A percentile compares a stretch with the other conserved stretches of the same genome.
Conservation (phyloP, 2,329 filamentous ascomycete species). For the Clonostachys sp. region DNA sequence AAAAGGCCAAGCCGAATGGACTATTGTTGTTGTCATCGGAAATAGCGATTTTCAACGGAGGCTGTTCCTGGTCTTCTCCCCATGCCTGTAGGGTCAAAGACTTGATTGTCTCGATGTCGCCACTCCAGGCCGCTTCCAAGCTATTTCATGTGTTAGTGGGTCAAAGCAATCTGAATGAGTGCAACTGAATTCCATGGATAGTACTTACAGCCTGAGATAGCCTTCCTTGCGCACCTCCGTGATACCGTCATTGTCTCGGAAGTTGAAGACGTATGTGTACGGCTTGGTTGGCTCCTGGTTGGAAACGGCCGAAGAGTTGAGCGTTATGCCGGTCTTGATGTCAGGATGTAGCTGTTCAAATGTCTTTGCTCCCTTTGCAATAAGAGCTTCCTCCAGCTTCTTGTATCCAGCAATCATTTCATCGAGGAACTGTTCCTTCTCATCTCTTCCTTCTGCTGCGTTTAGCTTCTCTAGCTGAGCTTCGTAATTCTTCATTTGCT, state of each 20-base stretch:
- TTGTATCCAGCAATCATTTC: constrained; percentile 46
- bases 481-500: constrained; percentile 19
- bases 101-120: constrained; percentile 65
- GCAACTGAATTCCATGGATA: not conserved
- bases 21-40: constrained; percentile 43
- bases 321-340: constrained; percentile 17
- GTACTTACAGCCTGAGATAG: constrained; percentile 59
- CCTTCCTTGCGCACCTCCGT: constrained; percentile 49
- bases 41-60: constrained; percentile 61
- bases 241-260: constrained; percentile 46
- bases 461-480: constrained; percentile 9
- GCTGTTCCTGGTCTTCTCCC: constrained; percentile 44
- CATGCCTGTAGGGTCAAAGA: constrained; percentile 56
- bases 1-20: constrained; percentile 65
- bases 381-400: constrained; percentile 46
- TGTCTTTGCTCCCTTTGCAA: constrained; percentile 58
- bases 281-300: constrained; percentile 12
- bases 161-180: not conserved
- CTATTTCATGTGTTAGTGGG: constrained; percentile 12
- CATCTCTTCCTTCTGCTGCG: constrained; percentile 14
- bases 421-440: constrained; percentile 53
- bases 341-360: constrained; percentile 62
- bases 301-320: not conserved
- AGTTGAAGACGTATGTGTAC: constrained; percentile 47
- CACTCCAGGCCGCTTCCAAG: constrained; percentile 70